Conservation (phyloP, 768 basidiomycete genomes). For the Stropharia rugosoannulata region DNA sequence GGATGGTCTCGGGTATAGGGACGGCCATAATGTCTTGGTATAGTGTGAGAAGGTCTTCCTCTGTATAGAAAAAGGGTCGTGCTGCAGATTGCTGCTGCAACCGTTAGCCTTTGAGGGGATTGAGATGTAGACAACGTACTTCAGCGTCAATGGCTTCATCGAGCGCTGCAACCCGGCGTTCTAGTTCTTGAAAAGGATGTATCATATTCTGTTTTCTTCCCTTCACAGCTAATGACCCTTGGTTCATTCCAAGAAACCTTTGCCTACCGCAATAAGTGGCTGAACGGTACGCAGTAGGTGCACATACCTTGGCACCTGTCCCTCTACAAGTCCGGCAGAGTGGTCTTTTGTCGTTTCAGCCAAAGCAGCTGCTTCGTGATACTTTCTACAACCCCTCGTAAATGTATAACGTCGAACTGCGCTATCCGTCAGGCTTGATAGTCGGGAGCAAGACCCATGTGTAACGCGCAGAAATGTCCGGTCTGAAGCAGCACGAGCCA, state of each 20-base stretch:
- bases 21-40: constrained; percentile 46
- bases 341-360: not conserved
- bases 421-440: not conserved
- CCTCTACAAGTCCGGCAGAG: constrained; percentile 3
- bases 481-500: constrained; percentile 17
- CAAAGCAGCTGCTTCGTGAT: constrained; percentile 19
- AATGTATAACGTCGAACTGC: constrained; percentile 12
- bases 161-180: constrained; percentile 33
- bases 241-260: not conserved
- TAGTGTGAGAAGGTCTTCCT: constrained; percentile 38
- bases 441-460: constrained; percentile 6
- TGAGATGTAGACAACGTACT: constrained; percentile 20
- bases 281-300: not conserved
- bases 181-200: constrained; percentile 29
- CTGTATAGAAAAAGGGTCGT: constrained; percentile 36
- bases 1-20: constrained; percentile 14
- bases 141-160: constrained; percentile 33
- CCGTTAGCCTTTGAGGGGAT: not conserved
- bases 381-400: constrained; percentile 14
- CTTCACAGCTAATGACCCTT: constrained; percentile 6
- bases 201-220: not conserved
- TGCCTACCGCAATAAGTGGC: not conserved
- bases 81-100: constrained; percentile 27
- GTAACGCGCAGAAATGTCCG: constrained; percentile 24
- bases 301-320: not conserved